Evolutionary conservation across 768 basidiomycete genomes (phyloP).

Genomic region (Gelatoporia subvermispora): DNA sequence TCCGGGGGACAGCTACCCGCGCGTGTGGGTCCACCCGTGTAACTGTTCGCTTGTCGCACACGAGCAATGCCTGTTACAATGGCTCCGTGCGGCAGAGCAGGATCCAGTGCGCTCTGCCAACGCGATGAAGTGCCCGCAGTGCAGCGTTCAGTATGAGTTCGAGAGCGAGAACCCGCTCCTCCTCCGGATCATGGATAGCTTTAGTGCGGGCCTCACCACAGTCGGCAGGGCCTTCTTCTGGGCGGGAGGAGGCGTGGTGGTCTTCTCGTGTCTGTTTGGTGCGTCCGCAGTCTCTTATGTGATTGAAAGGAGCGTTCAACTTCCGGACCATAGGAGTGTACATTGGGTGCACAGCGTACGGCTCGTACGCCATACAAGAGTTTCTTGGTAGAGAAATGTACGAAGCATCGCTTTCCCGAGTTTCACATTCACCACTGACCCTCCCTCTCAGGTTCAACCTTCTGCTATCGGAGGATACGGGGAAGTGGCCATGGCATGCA

Average conservation of each 20-base stretch:
- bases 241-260: conserved; percentile 43
- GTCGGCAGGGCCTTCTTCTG: conserved; percentile 50
- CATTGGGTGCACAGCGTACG: conserved; percentile 57
- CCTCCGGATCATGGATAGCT: conserved; percentile 44
- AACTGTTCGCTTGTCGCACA: conserved; percentile 78
- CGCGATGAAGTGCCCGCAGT: conserved; percentile 79
- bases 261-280: conserved; percentile 61
- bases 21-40: conserved; percentile 76
- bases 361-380: conserved; percentile 63
- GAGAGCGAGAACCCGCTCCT: conserved; percentile 57
- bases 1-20: conserved; percentile 40
- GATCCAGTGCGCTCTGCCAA: conserved; percentile 48
- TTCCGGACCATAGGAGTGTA: conserved; percentile 35
- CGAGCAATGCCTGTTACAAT: conserved; percentile 72
- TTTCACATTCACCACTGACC: background rate
- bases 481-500: conserved; percentile 72
- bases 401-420: conserved; percentile 15
- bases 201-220: conserved; percentile 46
- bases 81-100: conserved; percentile 70
- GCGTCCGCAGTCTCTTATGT: conserved; percentile 18
- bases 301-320: background rate
- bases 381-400: conserved; percentile 63
- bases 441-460: conserved; percentile 55
- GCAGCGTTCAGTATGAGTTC: conserved; percentile 59
- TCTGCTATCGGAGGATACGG: conserved; percentile 62